Evolutionary conservation across 1,284 basidiomycete genomes (phyloP).

Genomic region (Golubevia sp.): DNA sequence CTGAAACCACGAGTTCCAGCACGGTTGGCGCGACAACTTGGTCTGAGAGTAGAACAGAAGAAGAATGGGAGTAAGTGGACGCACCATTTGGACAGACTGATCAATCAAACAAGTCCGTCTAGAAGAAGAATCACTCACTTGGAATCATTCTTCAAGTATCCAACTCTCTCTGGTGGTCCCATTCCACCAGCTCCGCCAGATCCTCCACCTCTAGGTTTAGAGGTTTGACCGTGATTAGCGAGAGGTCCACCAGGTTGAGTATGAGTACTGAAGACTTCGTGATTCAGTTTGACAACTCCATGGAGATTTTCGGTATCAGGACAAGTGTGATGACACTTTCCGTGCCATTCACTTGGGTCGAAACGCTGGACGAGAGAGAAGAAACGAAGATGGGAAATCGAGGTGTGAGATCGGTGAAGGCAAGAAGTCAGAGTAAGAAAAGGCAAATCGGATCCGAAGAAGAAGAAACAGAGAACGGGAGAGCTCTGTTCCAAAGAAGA

Average conservation of each 20-base stretch:
- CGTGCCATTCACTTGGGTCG: constrained; percentile 44
- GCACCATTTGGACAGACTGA: background rate
- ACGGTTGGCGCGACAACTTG: constrained; percentile 88
- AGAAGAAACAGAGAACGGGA: too few relatives aligned
- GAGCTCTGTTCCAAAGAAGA: too few relatives aligned
- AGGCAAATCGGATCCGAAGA: too few relatives aligned
- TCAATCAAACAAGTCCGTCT: too few relatives aligned
- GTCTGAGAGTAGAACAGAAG: constrained; percentile 58
- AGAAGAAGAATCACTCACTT: too few relatives aligned
- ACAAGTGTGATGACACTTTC: constrained; percentile 55
- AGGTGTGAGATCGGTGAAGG: too few relatives aligned
- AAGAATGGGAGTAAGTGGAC: background rate
- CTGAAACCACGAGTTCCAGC: constrained; percentile 96
- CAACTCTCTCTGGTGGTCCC: constrained; percentile 51
- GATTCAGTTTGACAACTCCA: constrained; percentile 44
- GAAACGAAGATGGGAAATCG: too few relatives aligned
- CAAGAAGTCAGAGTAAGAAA: too few relatives aligned
- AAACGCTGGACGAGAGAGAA: constrained; percentile 15
- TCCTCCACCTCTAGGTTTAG: constrained; percentile 61
- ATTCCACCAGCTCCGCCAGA: constrained; percentile 64
- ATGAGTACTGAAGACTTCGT: constrained; percentile 33
- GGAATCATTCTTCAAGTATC: constrained; percentile 48
- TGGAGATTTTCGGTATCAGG: constrained; percentile 40
- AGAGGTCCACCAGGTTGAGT: constrained; percentile 45
- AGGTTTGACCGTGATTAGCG: constrained; percentile 4